phyloP scores from a whole-genome alignment of 2,329 filamentous ascomycete genomes.

The Penicillium sp. region DNA sequence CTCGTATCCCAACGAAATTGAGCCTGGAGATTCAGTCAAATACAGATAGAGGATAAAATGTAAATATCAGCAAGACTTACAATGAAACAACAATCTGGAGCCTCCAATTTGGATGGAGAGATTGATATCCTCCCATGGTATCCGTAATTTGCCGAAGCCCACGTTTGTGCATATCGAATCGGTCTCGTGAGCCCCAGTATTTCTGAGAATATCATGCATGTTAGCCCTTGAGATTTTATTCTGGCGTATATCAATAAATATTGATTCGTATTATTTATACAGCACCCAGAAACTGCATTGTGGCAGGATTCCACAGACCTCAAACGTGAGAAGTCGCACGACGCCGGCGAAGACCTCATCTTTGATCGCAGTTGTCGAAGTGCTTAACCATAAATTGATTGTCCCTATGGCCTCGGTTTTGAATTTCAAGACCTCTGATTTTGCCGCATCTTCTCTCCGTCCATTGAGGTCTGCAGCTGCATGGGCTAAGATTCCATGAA shows the following conservation, averaged over 20 bases:
- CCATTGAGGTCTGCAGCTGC: neutral
- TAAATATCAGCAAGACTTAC: neutral
- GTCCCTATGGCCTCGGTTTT: neutral
- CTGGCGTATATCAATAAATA: neutral
- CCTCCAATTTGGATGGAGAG: neutral
- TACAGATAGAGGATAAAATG: neutral
- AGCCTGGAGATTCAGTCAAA: neutral
- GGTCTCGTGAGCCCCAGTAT: neutral
- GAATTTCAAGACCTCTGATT: neutral
- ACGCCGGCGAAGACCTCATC: neutral
- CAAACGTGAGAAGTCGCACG: neutral
- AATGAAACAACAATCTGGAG: neutral
- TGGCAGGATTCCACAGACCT: neutral
- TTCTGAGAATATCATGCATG: neutral
- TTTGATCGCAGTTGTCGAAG: neutral
- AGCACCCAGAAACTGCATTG: neutral
- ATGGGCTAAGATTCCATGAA: constrained; percentile 4
- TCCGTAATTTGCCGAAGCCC: neutral
- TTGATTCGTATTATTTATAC: neutral
- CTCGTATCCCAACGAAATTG: neutral
- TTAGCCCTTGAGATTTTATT: neutral
- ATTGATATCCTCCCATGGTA: neutral
- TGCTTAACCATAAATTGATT: neutral
- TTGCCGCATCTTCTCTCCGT: neutral
- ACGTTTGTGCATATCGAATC: neutral